Conservation (phyloP, 2,329 filamentous ascomycete species). For the Tolypocladium album region DNA sequence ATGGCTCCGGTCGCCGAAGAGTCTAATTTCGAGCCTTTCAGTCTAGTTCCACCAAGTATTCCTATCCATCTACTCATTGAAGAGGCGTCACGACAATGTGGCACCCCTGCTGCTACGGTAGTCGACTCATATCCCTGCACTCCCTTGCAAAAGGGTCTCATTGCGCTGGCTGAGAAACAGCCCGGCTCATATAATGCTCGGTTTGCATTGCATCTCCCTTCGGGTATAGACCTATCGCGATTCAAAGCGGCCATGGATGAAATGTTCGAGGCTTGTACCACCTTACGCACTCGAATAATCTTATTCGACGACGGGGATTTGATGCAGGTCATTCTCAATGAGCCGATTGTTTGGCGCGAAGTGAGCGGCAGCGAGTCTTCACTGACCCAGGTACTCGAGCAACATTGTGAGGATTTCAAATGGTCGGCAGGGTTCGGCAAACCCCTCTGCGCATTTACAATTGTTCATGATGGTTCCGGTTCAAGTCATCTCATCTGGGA, state of each 20-base stretch:
- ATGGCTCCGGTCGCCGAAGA: neutral
- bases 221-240: slow-evolving; percentile 8
- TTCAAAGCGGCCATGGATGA: slow-evolving; percentile 18
- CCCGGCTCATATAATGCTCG: slow-evolving; percentile 23
- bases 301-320: neutral
- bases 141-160: slow-evolving; percentile 25
- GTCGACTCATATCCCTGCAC: slow-evolving; percentile 26
- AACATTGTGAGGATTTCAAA: neutral
- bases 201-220: slow-evolving; percentile 10
- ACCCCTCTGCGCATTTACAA: neutral
- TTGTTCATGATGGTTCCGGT: neutral
- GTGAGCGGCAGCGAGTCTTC: neutral
- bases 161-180: slow-evolving; percentile 19
- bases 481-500: slow-evolving; percentile 8
- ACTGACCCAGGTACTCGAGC: neutral
- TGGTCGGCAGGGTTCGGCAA: neutral
- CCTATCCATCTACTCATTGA: neutral
- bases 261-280: slow-evolving; percentile 1
- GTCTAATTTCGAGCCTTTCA: neutral
- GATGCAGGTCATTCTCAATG: slow-evolving; percentile 2
- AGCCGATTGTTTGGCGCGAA: neutral
- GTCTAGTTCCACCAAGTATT: neutral
- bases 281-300: slow-evolving; percentile 8
- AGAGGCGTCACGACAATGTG: neutral
- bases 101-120: slow-evolving; percentile 2